Percentiles rank a stretch among this genome's conserved stretches.
Evolutionary conservation across 495 filamentous ascomycete species (phyloP).

Genomic region (Lasiosphaeriaceae sp.): DNA sequence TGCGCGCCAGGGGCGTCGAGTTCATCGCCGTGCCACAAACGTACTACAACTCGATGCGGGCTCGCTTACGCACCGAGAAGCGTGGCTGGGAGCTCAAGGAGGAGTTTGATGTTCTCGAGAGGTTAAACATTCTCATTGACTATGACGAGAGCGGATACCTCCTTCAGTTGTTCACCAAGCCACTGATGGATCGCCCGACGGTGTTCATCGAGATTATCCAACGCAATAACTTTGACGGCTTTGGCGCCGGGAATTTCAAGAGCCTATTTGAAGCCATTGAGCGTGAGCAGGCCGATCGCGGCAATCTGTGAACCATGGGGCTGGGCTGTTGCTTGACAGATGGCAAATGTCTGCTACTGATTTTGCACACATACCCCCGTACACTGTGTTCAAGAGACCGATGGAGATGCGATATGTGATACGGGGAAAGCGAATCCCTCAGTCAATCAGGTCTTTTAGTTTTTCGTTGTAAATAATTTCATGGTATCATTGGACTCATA

Average conservation of each 20-base stretch:
- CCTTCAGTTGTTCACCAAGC: conserved; percentile 85
- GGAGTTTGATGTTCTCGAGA: conserved; percentile 68
- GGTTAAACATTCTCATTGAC: conserved; percentile 80
- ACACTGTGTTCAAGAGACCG: no score
- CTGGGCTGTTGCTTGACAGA: neutral
- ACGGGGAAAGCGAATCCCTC: no score
- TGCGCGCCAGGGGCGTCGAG: conserved; percentile 76
- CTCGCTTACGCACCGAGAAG: conserved; percentile 56
- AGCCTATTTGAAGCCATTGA: conserved; percentile 90
- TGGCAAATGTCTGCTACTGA: no score
- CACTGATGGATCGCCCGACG: conserved; percentile 85
- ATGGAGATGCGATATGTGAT: no score
- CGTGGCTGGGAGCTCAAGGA: conserved; percentile 58
- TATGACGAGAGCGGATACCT: conserved; percentile 89
- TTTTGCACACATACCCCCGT: no score
- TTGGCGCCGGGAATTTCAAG: conserved; percentile 95
- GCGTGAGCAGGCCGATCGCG: conserved; percentile 76
- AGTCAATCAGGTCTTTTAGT: no score
- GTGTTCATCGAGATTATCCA: conserved; percentile 96
- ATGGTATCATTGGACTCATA: no score
- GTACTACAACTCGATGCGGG: conserved; percentile 75
- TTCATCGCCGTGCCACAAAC: conserved; percentile 81
- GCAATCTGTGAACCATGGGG: conserved; percentile 75
- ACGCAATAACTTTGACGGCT: conserved; percentile 78
- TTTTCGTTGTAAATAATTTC: no score